Base-by-base conservation (phyloP, 2,329 filamentous ascomycete genomes). In the Colletotrichum liaoningense region DNA sequence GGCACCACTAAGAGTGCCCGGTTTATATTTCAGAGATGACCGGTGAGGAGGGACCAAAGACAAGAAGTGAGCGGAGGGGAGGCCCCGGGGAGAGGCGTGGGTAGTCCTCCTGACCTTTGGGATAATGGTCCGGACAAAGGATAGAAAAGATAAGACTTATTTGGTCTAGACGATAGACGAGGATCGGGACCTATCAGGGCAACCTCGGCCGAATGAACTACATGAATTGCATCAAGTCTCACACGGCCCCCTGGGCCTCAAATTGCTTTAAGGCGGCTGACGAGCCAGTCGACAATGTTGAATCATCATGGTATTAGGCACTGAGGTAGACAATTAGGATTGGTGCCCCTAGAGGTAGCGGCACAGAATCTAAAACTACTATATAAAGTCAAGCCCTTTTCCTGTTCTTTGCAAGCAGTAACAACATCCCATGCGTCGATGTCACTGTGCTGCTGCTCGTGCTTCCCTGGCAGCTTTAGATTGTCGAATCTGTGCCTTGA, bases 401-500 rank as follows among this genome's bases (percentile, higher is more conserved):
- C 35, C 24, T 28, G 19, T 8, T 57, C 49, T 30, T 22, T 3
- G 38, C 19, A 16, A 3, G 19, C 52, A 14, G 22, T 52, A 16
- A 55, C 3, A 19, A 42, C 55, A 14, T 26, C 22, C 9, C 42
- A 6, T 14, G 8, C 14, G 1, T 33, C 3, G 49, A n/a, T 19
- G 22, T 49, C 57, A 56, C 22, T 58, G 56, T 5, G 68, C 35
- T 8, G 68, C 35, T 46, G 68, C 35, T 63, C 68, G 72, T 12
- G 57, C 56, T 24, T 63, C 58, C 16, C 54, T 59, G 4, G 56
- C 71, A 42, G 67, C 46, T 56, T 30, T 71, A 54, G 82, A 83
- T 35, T 79, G 78, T n/a, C 82, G 78, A 19, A 81, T 78, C 67
- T 82, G 79, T 64, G 80, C 79, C 77, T 84, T 84, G 11, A 83